Evolutionary conservation across 495 filamentous ascomycete genomes (phyloP), one percentile per base, ranked within the genome.

Genomic region (Tetracladium marchalianum): DNA sequence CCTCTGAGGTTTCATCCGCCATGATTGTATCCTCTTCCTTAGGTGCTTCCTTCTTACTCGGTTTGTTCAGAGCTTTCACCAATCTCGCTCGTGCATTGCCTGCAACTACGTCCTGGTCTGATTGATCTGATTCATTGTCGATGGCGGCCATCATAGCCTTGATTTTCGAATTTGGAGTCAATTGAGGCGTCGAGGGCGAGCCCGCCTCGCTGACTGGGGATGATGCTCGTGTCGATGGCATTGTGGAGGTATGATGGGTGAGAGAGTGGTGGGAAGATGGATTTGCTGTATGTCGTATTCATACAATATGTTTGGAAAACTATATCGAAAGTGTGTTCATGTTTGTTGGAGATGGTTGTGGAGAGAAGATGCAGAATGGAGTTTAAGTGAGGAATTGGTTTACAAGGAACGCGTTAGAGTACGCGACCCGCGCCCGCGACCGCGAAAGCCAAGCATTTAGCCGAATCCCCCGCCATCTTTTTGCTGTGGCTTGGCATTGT

Each of bases 81-180:
- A 58, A 34, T 47, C 46, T 45, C 22, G 35, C 31, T 34, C 50
- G 36, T 37, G 50, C 46, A 19, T 40, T 50, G 37, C 38, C 42
- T 37, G 40, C 33, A 11, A 44, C 44, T 35, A 31, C 43, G 19
- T 53, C 56, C 10, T 48, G 39, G 31, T 55, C 52, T 11, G 62
- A 63, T 12, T 48, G 39, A 31, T 55, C 52, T 8, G 62, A 63
- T 31, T 80, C 77, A 7, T 69, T 66, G 3, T 81, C 79, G 0
- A 87, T 71, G 13, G 68, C 56, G 19, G 81, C 82, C 27, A 89
- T 61, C 63, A 87, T 65, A 33, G 79, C 79, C 58, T 76, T 78
- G 55, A 87, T 73, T 58, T 87, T 89, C 47, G 73, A 77, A 17
- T 71, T 72, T 13, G 85, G 85, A 0, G 84, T 86, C 43, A 87